Evolutionary conservation across 768 basidiomycete genomes (phyloP).

Genomic region (Xerocomus spinulosus): DNA sequence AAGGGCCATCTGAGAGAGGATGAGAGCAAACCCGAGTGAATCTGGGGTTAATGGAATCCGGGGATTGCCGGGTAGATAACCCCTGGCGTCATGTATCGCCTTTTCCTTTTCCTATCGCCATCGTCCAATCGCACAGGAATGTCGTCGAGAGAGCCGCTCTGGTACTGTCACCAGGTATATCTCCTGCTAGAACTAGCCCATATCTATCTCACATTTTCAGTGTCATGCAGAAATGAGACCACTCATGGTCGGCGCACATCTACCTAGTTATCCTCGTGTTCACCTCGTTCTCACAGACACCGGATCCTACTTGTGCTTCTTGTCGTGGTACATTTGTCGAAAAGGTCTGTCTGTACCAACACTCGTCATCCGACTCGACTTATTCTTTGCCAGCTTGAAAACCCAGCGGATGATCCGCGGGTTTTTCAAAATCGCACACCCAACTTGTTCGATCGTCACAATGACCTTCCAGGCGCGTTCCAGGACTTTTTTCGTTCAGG

Average conservation of each 20-base stretch:
- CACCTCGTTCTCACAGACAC: slow-evolving; percentile 44
- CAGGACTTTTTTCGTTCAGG: slow-evolving; percentile 47
- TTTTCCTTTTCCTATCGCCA: neutral
- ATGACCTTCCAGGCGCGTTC: slow-evolving; percentile 37
- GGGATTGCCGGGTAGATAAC: slow-evolving; percentile 6
- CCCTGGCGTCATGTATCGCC: slow-evolving; percentile 8
- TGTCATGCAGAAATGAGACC: slow-evolving; percentile 88
- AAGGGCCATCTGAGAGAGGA: neutral
- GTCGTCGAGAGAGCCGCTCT: slow-evolving; percentile 69
- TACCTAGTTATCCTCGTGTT: neutral
- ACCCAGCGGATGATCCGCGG: slow-evolving; percentile 71
- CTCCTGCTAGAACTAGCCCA: neutral
- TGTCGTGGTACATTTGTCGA: slow-evolving; percentile 83
- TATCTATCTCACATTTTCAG: slow-evolving; percentile 36
- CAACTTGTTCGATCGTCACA: slow-evolving; percentile 23
- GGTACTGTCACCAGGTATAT: slow-evolving; percentile 73
- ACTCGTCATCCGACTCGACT: neutral
- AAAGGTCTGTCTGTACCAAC: slow-evolving; percentile 43
- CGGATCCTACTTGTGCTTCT: slow-evolving; percentile 78
- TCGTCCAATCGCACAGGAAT: slow-evolving; percentile 32
- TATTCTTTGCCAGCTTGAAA: slow-evolving; percentile 55
- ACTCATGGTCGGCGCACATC: slow-evolving; percentile 55
- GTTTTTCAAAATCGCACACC: slow-evolving; percentile 44
- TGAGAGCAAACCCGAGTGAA: slow-evolving; percentile 1
- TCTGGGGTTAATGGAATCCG: slow-evolving; percentile 6